Evolutionary conservation across 1,284 basidiomycete species (phyloP).

Genomic region (Apiotrichum montevideense): DNA sequence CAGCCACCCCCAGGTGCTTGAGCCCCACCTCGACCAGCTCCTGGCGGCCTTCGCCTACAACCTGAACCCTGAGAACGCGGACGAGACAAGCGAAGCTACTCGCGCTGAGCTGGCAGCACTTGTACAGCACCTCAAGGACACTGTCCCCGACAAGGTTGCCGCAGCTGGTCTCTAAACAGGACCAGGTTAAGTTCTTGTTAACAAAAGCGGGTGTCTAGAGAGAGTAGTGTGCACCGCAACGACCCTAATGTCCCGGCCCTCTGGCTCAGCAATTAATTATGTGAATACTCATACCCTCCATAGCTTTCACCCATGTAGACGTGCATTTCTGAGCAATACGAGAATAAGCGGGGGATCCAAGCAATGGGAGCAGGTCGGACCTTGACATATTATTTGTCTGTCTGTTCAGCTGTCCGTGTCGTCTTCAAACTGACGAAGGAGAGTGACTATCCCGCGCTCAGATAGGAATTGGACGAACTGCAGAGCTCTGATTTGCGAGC

Average conservation of each 20-base stretch:
- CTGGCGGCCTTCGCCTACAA: conserved; percentile 78
- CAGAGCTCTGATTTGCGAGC: too few relatives aligned
- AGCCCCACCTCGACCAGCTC: conserved; percentile 73
- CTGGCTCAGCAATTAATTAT: conserved; percentile 9
- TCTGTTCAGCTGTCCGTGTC: too few relatives aligned
- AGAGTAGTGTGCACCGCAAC: conserved; percentile 2
- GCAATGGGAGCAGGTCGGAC: too few relatives aligned
- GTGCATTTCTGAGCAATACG: conserved; percentile 8
- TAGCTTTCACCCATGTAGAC: conserved; percentile 20
- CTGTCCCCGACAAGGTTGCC: conserved; percentile 45
- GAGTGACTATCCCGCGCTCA: too few relatives aligned
- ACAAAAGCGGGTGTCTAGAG: background rate
- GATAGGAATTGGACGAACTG: too few relatives aligned
- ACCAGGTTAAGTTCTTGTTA: background rate
- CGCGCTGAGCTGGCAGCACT: conserved; percentile 68
- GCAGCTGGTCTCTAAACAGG: conserved; percentile 36
- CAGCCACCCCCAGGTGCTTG: conserved; percentile 61
- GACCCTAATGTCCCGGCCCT: conserved; percentile 14
- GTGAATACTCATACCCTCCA: conserved; percentile 16
- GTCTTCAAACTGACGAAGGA: too few relatives aligned
- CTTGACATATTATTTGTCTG: too few relatives aligned
- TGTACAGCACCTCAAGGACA: conserved; percentile 60
- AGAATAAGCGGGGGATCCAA: background rate
- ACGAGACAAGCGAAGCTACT: conserved; percentile 72
- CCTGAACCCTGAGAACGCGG: conserved; percentile 63